Evolutionary conservation across 2,329 filamentous ascomycete genomes (phyloP).

Genomic region (Xylariaceae sp.): DNA sequence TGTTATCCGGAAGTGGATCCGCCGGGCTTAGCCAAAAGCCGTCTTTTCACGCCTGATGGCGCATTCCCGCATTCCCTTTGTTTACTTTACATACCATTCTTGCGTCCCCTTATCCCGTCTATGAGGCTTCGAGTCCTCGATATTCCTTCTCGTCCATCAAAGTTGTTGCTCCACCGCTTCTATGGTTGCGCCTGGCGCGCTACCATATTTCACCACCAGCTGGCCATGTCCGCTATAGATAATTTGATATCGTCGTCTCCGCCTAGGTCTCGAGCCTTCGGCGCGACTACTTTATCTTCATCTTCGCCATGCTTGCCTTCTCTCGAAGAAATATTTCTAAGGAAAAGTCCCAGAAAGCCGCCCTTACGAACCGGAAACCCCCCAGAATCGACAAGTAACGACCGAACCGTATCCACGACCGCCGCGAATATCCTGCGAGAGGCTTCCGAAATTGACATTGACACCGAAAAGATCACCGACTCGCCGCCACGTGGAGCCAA

Average conservation of each 20-base stretch:
- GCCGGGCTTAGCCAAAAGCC: no score
- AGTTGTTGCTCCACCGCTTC: conserved; percentile 19
- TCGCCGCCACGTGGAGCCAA: conserved; percentile 26
- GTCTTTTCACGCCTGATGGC: no score
- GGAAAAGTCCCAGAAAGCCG: conserved; percentile 35
- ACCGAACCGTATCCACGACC: conserved; percentile 39
- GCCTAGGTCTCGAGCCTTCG: conserved; percentile 19
- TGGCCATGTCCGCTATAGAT: conserved; percentile 35
- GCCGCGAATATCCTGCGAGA: conserved; percentile 38
- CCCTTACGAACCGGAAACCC: conserved; percentile 37
- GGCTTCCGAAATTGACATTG: conserved; percentile 33
- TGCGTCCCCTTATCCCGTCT: not conserved
- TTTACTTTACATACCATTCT: not conserved
- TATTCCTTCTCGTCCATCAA: conserved; percentile 3
- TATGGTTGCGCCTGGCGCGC: conserved; percentile 48
- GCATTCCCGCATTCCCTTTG: not conserved
- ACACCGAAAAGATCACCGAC: conserved; percentile 27
- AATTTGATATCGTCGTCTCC: conserved; percentile 33
- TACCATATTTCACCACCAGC: conserved; percentile 29
- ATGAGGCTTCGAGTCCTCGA: not conserved
- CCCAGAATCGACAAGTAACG: conserved; percentile 36
- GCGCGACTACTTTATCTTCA: conserved; percentile 36
- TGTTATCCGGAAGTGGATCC: not conserved
- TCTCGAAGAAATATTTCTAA: conserved; percentile 43
- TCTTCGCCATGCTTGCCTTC: conserved; percentile 56